Evolutionary conservation across 768 basidiomycete genomes (phyloP).

Genomic region (Pleurotus tuber-regium): DNA sequence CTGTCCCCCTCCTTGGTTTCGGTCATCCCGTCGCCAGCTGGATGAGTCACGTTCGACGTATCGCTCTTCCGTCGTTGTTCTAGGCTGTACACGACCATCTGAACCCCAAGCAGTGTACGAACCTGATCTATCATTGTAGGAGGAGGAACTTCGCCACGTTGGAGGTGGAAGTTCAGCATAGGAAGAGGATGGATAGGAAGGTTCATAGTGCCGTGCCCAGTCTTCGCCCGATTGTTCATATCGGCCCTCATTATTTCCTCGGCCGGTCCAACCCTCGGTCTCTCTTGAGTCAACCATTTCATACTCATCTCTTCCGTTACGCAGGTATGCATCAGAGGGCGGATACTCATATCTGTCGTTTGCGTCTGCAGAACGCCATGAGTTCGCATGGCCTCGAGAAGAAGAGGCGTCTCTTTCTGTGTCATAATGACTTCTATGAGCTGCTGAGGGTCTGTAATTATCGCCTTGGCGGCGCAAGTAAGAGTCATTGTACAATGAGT

Average conservation of each 20-base stretch:
- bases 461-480: constrained; percentile 53
- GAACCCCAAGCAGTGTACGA: constrained; percentile 41
- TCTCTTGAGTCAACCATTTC: constrained; percentile 42
- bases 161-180: constrained; percentile 47
- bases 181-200: constrained; percentile 36
- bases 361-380: constrained; percentile 47
- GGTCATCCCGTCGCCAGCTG: constrained; percentile 37
- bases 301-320: constrained; percentile 47
- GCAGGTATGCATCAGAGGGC: constrained; percentile 48
- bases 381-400: constrained; percentile 48
- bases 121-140: constrained; percentile 38
- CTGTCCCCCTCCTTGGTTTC: constrained; percentile 36
- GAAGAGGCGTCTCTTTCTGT: constrained; percentile 49
- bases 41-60: constrained; percentile 19
- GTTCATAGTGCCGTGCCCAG: constrained; percentile 49
- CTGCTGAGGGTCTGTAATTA: constrained; percentile 42
- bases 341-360: constrained; percentile 44
- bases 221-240: constrained; percentile 42
- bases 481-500: constrained; percentile 43
- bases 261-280: constrained; percentile 43
- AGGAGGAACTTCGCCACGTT: constrained; percentile 32
- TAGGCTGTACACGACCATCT: constrained; percentile 39
- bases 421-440: constrained; percentile 41
- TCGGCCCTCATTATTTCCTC: constrained; percentile 32
- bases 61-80: constrained; percentile 20